Evolutionary conservation across 202 grass and related monocot genomes (phyloP).

Genomic region (Digitaria exilis): DNA sequence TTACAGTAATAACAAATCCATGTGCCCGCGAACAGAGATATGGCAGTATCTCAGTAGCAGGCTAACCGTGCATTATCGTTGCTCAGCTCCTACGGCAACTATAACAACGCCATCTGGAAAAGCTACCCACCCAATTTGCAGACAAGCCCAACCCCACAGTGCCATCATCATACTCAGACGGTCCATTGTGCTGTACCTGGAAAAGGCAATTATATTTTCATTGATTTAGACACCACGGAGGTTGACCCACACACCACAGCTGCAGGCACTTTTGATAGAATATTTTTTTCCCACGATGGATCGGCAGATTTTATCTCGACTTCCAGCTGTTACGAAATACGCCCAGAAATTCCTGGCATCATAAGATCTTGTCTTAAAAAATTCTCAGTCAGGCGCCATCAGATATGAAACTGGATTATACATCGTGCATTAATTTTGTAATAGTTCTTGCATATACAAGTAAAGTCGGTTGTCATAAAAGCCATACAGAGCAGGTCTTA

Average conservation of each 20-base stretch:
- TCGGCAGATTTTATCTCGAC: not conserved
- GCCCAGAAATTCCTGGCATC: not conserved
- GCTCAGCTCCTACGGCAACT: not conserved
- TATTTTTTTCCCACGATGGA: not conserved
- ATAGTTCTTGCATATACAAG: not conserved
- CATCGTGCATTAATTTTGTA: not conserved
- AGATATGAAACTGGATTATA: not conserved
- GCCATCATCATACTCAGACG: slow-evolving; percentile 8
- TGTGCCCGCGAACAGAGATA: too few relatives aligned
- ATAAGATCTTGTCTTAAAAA: not conserved
- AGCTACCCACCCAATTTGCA: not conserved
- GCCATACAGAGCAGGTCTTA: not conserved
- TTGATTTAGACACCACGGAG: slow-evolving; percentile 22
- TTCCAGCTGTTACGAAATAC: not conserved
- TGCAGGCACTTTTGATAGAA: not conserved
- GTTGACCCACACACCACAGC: slow-evolving; percentile 22
- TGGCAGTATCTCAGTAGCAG: not conserved
- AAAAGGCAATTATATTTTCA: slow-evolving; percentile 20
- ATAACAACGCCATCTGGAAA: not conserved
- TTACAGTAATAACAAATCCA: not conserved
- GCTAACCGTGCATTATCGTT: not conserved
- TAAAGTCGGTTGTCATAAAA: not conserved
- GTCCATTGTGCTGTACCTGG: slow-evolving; percentile 20
- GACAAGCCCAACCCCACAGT: not conserved
- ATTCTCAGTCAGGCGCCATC: not conserved